phyloP scores from a whole-genome alignment of 306 rosid genomes.

The Cucurbita argyrosperma region DNA sequence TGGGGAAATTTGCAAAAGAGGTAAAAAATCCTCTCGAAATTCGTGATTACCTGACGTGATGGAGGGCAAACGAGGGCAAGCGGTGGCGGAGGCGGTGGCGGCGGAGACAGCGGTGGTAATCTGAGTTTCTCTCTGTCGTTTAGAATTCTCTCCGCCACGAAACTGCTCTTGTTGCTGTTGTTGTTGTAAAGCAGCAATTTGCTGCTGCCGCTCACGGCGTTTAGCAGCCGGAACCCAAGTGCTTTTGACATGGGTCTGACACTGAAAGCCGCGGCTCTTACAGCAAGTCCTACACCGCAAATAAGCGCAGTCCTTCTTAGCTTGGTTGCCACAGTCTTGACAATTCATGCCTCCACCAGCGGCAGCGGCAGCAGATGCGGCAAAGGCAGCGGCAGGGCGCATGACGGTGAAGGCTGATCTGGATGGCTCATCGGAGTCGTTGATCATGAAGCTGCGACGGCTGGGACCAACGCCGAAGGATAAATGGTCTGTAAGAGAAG shows the following conservation, averaged over 20 bases:
- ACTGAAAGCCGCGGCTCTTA: constrained; percentile 88
- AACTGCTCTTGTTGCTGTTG: constrained; percentile 22
- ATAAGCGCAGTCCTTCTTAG: constrained; percentile 79
- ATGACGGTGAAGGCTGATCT: constrained; percentile 51
- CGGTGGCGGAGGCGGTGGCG: not conserved
- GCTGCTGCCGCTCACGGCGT: constrained; percentile 82
- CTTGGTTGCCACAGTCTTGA: constrained; percentile 94
- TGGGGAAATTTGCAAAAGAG: not conserved
- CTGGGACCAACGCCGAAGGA: constrained; percentile 70
- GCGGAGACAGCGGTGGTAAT: not conserved
- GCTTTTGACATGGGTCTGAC: constrained; percentile 89
- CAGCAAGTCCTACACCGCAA: constrained; percentile 88
- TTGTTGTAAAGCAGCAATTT: constrained; percentile 35
- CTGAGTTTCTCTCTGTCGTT: constrained; percentile 41
- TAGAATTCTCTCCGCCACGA: constrained; percentile 17
- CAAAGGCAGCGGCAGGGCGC: constrained; percentile 33
- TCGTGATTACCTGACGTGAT: constrained; percentile 53
- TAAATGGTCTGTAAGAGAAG: constrained; percentile 30
- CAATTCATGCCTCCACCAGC: constrained; percentile 47
- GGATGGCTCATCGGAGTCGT: constrained; percentile 38
- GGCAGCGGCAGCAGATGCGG: not conserved
- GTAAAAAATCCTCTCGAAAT: not conserved
- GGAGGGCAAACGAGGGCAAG: constrained; percentile 49
- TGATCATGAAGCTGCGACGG: constrained; percentile 12
- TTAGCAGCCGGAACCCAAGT: constrained; percentile 97